Evolutionary conservation across 768 basidiomycete species (phyloP), one percentile per base, ranked within the genome.

Genomic region (Exsudoporus frostii): DNA sequence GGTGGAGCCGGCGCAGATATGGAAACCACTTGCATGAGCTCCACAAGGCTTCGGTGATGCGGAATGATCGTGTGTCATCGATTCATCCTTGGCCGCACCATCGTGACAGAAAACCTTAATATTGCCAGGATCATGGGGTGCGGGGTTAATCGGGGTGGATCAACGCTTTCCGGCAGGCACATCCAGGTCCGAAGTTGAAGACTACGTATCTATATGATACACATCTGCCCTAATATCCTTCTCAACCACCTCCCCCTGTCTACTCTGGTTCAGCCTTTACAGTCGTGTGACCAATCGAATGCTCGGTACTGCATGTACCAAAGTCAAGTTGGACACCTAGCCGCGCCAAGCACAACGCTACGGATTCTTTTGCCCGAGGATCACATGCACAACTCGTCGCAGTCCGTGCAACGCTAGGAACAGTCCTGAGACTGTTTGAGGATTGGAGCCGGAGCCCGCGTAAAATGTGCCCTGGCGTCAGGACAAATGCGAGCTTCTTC

Each of bases 381-480:
- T 55, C 51, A 37, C n/a, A n/a, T n/a, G n/a, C n/a, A n/a, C 15
- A 49, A 24, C 37, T 39, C 33, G 17, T 41, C 48, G 43, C 32
- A 38, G 30, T 34, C 40, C 53, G 59, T 6, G 49, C 30, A 14
- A 2, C 40, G 51, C 27, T 33, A 30, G 53, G 41, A 13, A 32
- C 36, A 30, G 6, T 19, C 20, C 48, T 59, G 22, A 39, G 14
- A 38, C n/a, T 44, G 42, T 50, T 50, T 36, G 52, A 27, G 19
- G 45, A 6, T 42, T 52, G 58, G 17, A 59, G 43, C 17, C 57
- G 55, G 34, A 77, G 52, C 32, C 74, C 76, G n/a, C 73, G 72
- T 45, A 74, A 47, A 39, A 77, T 49, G 52, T 77, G 76, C 30
- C 69, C 61, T 3, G 75, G 76, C 1, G 75, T 73, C 41, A 77